phyloP scores from a whole-genome alignment of 805 yeast genomes.

The Komagataella kurtzmanii region DNA sequence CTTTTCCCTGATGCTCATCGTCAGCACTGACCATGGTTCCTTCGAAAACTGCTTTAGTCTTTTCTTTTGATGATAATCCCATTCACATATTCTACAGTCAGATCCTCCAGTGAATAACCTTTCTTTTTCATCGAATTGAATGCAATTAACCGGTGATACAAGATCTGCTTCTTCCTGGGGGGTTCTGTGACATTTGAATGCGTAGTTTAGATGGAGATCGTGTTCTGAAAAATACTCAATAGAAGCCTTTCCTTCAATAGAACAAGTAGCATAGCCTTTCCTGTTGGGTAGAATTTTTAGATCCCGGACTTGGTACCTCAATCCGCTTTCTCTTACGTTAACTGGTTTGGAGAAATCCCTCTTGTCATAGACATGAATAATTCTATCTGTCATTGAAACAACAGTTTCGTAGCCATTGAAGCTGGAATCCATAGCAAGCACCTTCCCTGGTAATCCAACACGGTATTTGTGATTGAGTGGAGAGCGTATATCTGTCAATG shows the following conservation, averaged over 20 bases:
- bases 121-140: slow-evolving; percentile 30
- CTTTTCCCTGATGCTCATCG: slow-evolving; percentile 7
- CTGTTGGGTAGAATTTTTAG: slow-evolving; percentile 40
- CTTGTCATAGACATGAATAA: slow-evolving; percentile 43
- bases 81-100: slow-evolving; percentile 16
- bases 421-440: slow-evolving; percentile 48
- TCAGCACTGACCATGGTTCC: slow-evolving; percentile 5
- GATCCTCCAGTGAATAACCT: slow-evolving; percentile 21
- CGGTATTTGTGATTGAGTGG: slow-evolving; percentile 8
- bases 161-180: slow-evolving; percentile 28
- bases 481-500: slow-evolving; percentile 27
- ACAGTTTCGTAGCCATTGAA: slow-evolving; percentile 23
- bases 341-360: slow-evolving; percentile 30
- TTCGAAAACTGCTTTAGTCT: slow-evolving; percentile 11
- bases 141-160: slow-evolving; percentile 39
- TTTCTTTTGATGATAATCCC: slow-evolving; percentile 17
- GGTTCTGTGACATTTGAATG: slow-evolving; percentile 70
- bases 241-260: slow-evolving; percentile 76
- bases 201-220: slow-evolving; percentile 38
- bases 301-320: slow-evolving; percentile 51
- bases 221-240: slow-evolving; percentile 51
- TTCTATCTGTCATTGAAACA: slow-evolving; percentile 39
- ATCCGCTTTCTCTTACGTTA: slow-evolving; percentile 45
- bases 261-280: slow-evolving; percentile 50
- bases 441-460: slow-evolving; percentile 28